Evolutionary conservation across 441 rosid species (phyloP), one percentile per base, ranked within the genome.

Genomic region (Flueggea neowawraea): DNA sequence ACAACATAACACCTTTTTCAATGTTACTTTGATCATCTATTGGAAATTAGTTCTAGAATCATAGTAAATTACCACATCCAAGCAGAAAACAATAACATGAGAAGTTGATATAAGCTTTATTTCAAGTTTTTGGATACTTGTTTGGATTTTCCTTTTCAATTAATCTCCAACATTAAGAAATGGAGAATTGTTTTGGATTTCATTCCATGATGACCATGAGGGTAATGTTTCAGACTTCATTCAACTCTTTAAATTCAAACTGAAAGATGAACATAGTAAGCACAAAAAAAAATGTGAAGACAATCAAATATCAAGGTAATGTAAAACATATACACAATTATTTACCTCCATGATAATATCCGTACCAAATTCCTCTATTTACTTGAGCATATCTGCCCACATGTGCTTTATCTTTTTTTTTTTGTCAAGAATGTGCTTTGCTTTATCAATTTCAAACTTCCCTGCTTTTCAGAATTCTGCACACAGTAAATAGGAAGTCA

Each of bases 321-420:
- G 52, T 66, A 12, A 14, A 60, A 57, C 52, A 61, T 69, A 61
- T 60, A 52, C 33, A 41, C 50, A 68, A 73, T 15, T n/a, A 15
- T 11, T 31, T 73, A 92, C 99, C 93, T 88, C 88, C 69, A 80
- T 75, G 62, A 95, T 84, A 47, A 94, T 85, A 73, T 95, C 95
- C 16, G 82, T 81, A 58, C 91, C 92, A 22, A 95, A 95, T 49
- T 92, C 99, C 75, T 83, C 92, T 81, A 96, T 90, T 98, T 98
- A 95, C 28, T 87, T 87, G 72, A 95, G 87, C 99, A 92, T 92
- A 62, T 95, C 98, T 51, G 87, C 78, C 99, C 99, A 95, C 99
- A 95, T 95, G 62, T 92, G 95, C 78, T 88, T 95, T 2, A 22
- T 22, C 28, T 2, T 22, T 22, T 22, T n/a, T n/a, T 22, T 22